Conservation (phyloP, 306 rosid species). For the Oxytropis ochrocephala region DNA sequence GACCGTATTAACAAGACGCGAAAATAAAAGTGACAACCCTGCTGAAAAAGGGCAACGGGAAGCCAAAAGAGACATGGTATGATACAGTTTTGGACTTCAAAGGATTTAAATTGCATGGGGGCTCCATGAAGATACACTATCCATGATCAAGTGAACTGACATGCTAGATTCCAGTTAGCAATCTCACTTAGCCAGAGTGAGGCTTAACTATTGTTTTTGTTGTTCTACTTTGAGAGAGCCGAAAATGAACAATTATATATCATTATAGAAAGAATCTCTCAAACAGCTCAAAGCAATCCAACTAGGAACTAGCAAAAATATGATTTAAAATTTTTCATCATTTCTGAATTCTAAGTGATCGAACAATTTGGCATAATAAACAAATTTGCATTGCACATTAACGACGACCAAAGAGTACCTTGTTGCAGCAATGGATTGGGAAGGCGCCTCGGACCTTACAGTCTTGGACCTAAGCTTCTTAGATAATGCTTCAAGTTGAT, state of each 20-base stretch:
- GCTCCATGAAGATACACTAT: background rate
- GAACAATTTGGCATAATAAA: background rate
- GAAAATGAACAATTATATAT: background rate
- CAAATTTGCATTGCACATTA: background rate
- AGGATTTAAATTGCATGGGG: background rate
- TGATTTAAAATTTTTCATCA: background rate
- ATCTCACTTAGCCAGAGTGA: background rate
- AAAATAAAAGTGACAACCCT: background rate
- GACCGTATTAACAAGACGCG: background rate
- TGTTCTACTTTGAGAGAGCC: background rate
- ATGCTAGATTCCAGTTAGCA: background rate
- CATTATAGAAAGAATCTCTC: background rate
- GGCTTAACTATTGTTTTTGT: background rate
- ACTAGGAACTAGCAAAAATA: background rate
- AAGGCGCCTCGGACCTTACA: slow-evolving; percentile 76
- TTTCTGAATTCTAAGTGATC: background rate
- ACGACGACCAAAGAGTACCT: slow-evolving; percentile 44
- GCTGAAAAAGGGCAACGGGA: background rate
- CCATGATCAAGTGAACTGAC: background rate
- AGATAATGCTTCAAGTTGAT: slow-evolving; percentile 90
- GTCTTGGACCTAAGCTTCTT: slow-evolving; percentile 97
- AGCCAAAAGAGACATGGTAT: background rate
- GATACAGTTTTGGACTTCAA: background rate
- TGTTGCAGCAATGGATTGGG: slow-evolving; percentile 91
- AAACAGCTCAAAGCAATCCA: background rate